These are phyloP conservation scores for Fonsecaea pedrosoi DNA, from an alignment of 2,329 filamentous ascomycete species.

Conservation along the genomic window DNA sequence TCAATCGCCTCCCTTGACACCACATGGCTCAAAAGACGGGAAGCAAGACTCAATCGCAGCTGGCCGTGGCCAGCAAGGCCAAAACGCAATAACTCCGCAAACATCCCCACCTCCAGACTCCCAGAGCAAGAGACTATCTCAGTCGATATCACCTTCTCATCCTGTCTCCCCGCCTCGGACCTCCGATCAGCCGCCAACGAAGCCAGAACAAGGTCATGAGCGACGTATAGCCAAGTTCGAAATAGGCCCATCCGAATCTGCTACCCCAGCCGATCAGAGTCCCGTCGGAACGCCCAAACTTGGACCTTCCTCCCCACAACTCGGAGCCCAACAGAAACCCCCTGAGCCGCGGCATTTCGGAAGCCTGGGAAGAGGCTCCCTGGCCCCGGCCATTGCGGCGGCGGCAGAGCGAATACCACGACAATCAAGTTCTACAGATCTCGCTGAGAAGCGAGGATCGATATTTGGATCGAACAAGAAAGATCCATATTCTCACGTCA, in stretches of 20 bases:
- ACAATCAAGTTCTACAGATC: constrained; percentile 53
- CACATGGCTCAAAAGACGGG: constrained; percentile 73
- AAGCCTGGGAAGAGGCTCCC: constrained; percentile 38
- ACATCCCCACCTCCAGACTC: constrained; percentile 58
- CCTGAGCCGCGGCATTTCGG: constrained; percentile 37
- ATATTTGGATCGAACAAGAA: constrained; percentile 60
- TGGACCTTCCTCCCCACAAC: constrained; percentile 55
- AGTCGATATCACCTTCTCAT: constrained; percentile 46
- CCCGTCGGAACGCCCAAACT: constrained; percentile 62
- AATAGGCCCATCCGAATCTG: constrained; percentile 63
- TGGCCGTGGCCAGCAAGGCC: constrained; percentile 45
- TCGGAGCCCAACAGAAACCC: constrained; percentile 40
- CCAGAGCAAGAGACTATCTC: constrained; percentile 42
- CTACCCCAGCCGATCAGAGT: constrained; percentile 64
- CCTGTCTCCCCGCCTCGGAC: constrained; percentile 50
- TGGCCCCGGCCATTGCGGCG: constrained; percentile 40
- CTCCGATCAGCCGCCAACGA: constrained; percentile 49
- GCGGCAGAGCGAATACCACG: constrained; percentile 50
- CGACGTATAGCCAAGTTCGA: constrained; percentile 62
- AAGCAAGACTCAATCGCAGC: constrained; percentile 44
- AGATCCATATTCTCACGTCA: constrained; percentile 57
- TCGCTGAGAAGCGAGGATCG: constrained; percentile 59
- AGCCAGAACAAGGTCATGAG: constrained; percentile 50
- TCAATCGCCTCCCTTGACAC: constrained; percentile 88
- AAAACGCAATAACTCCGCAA: constrained; percentile 59